phyloP scores from a whole-genome alignment of 139 green algal species.

The Chlamydomonas eustigma region DNA sequence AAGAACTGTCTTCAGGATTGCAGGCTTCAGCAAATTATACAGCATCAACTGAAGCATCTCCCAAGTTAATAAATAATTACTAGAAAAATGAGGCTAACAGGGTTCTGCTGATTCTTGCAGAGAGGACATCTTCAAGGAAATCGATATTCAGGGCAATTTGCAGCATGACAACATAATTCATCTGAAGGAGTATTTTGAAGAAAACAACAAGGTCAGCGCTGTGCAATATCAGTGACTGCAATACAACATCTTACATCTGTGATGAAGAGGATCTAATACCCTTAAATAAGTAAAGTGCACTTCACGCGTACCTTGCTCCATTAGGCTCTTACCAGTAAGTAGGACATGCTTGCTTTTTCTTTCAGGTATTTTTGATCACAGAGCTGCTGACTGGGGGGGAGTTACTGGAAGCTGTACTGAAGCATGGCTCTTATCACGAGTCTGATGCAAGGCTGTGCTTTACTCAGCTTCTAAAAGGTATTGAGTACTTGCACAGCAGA shows the following conservation, averaged over 20 bases:
- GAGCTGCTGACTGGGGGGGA: constrained; percentile 81
- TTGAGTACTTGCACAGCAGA: constrained; percentile 85
- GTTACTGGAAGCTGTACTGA: constrained; percentile 80
- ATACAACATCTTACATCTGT: no score
- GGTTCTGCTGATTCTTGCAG: constrained; percentile 26
- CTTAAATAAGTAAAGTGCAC: no score
- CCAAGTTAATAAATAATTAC: background rate
- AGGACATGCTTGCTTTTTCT: no score
- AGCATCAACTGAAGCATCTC: background rate
- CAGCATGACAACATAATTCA: constrained; percentile 81
- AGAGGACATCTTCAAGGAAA: constrained; percentile 90
- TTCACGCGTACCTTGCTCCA: no score
- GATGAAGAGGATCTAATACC: no score
- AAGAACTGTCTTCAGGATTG: no score
- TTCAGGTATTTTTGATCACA: constrained; percentile 86
- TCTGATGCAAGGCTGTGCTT: constrained; percentile 70
- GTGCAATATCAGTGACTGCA: background rate
- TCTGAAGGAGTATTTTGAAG: constrained; percentile 88
- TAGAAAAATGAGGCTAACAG: background rate
- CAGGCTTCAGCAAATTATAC: background rate
- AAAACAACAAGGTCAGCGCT: constrained; percentile 52
- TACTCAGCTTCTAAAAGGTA: constrained; percentile 70
- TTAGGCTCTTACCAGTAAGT: no score
- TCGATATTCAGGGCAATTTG: constrained; percentile 78
- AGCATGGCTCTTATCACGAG: constrained; percentile 75